phyloP scores from a whole-genome alignment of 345 rosid species.

The Raphanus sativus region DNA sequence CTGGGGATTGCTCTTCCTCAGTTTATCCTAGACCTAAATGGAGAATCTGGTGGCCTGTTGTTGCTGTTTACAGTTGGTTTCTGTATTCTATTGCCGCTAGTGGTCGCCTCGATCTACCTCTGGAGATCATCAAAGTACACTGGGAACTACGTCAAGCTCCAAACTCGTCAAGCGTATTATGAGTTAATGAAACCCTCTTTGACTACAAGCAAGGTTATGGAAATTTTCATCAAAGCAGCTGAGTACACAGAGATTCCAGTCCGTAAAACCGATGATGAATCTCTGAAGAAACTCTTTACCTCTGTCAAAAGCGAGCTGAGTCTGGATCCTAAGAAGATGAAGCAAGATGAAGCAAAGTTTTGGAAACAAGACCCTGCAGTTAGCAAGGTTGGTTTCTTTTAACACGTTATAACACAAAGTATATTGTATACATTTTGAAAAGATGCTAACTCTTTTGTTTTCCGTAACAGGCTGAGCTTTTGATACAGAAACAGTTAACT shows the following conservation, averaged over 20 bases:
- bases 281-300: constrained; percentile 76
- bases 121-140: constrained; percentile 94
- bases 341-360: constrained; percentile 97
- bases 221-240: constrained; percentile 86
- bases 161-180: constrained; percentile 79
- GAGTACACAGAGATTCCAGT: constrained; percentile 92
- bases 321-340: constrained; percentile 86
- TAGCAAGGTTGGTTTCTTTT: constrained; percentile 59
- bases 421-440: background rate
- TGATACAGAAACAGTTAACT: constrained; percentile 91
- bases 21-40: constrained; percentile 78
- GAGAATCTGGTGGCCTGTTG: constrained; percentile 88
- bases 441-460: constrained; percentile 9
- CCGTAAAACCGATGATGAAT: constrained; percentile 84
- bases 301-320: constrained; percentile 83
- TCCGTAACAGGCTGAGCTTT: constrained; percentile 68
- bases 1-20: constrained; percentile 97
- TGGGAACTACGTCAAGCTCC: constrained; percentile 91
- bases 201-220: constrained; percentile 92
- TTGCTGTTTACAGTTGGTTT: constrained; percentile 88
- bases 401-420: background rate
- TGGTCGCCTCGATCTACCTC: constrained; percentile 87
- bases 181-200: constrained; percentile 76
- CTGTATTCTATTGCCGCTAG: constrained; percentile 90
- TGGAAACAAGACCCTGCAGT: constrained; percentile 92